These are phyloP conservation scores for Neurospora sp. DNA, from an alignment of 495 filamentous ascomycete species.

Conservation along the genomic window DNA sequence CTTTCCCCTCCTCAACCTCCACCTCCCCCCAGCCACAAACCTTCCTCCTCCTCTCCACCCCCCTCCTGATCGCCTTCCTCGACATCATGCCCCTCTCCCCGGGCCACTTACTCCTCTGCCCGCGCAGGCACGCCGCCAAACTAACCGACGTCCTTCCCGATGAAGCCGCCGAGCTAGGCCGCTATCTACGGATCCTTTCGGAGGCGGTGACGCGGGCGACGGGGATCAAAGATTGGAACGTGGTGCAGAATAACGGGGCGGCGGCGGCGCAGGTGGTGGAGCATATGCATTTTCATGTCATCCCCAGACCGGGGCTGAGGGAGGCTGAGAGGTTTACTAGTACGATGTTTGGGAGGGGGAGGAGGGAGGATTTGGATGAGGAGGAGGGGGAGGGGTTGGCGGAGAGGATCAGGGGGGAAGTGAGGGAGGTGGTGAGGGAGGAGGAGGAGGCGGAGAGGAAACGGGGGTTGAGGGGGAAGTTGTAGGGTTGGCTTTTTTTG, in stretches of 20 bases:
- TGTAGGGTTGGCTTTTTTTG: conserved; percentile 12
- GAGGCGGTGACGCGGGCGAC: conserved; percentile 54
- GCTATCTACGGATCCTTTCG: conserved; percentile 66
- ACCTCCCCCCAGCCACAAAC: conserved; percentile 34
- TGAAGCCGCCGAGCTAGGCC: conserved; percentile 52
- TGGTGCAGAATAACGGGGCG: conserved; percentile 89
- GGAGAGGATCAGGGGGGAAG: conserved; percentile 46
- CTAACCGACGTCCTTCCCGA: conserved; percentile 50
- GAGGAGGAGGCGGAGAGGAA: conserved; percentile 38
- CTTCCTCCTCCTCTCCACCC: conserved; percentile 65
- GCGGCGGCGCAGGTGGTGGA: conserved; percentile 83
- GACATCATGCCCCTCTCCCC: conserved; percentile 77
- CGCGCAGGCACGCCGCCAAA: conserved; percentile 61
- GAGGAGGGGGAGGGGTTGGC: conserved; percentile 64
- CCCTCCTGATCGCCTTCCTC: conserved; percentile 68
- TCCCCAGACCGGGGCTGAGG: conserved; percentile 55
- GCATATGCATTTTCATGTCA: conserved; percentile 89
- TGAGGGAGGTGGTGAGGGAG: conserved; percentile 44
- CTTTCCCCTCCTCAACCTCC: conserved; percentile 21
- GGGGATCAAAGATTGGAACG: conserved; percentile 72
- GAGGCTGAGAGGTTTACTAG: conserved; percentile 39
- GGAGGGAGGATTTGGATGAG: conserved; percentile 76
- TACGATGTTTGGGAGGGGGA: conserved; percentile 80
- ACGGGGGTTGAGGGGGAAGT: conserved; percentile 38
- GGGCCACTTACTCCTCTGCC: conserved; percentile 70